Evolutionary conservation across 2,329 filamentous ascomycete species (phyloP).

Genomic region (Monosporascus cannonballus): DNA sequence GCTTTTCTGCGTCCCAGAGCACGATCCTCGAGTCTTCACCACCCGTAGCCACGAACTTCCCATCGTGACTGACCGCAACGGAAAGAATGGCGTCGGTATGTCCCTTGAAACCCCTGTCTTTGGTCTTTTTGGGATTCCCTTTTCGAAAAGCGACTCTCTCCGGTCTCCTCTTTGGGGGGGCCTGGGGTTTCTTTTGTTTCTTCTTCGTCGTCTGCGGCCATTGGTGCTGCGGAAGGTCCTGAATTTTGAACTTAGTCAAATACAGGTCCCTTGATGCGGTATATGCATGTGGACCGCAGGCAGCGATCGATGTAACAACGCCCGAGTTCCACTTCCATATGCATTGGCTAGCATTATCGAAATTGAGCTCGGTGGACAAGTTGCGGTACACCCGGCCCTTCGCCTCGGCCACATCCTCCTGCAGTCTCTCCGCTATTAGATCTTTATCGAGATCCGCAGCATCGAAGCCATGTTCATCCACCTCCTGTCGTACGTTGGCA

Average conservation of each 20-base stretch:
- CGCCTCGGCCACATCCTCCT: slow-evolving; percentile 86
- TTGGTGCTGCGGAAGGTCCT: slow-evolving; percentile 56
- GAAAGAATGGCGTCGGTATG: slow-evolving; percentile 77
- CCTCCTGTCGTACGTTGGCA: slow-evolving; percentile 78
- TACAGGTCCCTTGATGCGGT: slow-evolving; percentile 81
- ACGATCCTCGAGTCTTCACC: slow-evolving; percentile 80
- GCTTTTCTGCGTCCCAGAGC: slow-evolving; percentile 75
- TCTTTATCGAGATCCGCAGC: slow-evolving; percentile 91
- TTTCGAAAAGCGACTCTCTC: slow-evolving; percentile 57
- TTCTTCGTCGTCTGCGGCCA: slow-evolving; percentile 52
- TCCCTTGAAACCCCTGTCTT: slow-evolving; percentile 63
- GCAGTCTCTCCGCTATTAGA: slow-evolving; percentile 80
- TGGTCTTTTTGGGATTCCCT: slow-evolving; percentile 53
- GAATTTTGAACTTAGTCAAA: slow-evolving; percentile 85
- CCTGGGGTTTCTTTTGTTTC: slow-evolving; percentile 51
- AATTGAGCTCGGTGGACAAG: slow-evolving; percentile 67
- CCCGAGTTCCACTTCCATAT: slow-evolving; percentile 75
- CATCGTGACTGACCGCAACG: slow-evolving; percentile 82
- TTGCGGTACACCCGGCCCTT: slow-evolving; percentile 85
- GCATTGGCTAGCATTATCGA: slow-evolving; percentile 60
- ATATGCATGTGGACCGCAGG: slow-evolving; percentile 76
- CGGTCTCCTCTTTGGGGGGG: slow-evolving; percentile 55
- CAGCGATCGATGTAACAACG: slow-evolving; percentile 72
- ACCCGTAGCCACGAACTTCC: slow-evolving; percentile 85
- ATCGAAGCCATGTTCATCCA: slow-evolving; percentile 77